Percentiles rank a stretch among this genome's conserved stretches.
Evolutionary conservation across 495 filamentous ascomycete species (phyloP).

Genomic region (Lasiosphaeria miniovina): DNA sequence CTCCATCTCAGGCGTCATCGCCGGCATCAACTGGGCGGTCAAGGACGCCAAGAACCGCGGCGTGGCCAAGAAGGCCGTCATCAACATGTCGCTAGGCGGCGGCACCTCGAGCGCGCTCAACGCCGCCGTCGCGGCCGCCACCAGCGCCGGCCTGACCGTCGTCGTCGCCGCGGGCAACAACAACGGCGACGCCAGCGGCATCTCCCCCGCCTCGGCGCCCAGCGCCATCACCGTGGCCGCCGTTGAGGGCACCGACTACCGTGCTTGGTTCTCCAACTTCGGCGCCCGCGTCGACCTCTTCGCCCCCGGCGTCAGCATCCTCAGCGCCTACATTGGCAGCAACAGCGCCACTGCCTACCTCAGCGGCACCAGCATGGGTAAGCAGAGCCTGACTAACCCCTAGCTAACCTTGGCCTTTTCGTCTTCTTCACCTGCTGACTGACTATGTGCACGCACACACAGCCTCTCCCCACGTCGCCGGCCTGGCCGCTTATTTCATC

Average conservation of each 20-base stretch:
- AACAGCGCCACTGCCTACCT: slow-evolving; percentile 39
- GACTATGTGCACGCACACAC: too few relatives aligned
- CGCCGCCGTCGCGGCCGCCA: slow-evolving; percentile 46
- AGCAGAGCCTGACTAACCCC: too few relatives aligned
- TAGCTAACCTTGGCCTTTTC: too few relatives aligned
- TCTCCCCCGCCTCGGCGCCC: slow-evolving; percentile 54
- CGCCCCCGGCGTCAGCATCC: slow-evolving; percentile 51
- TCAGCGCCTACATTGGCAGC: slow-evolving; percentile 22
- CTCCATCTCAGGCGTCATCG: slow-evolving; percentile 45
- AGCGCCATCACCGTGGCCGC: slow-evolving; percentile 58
- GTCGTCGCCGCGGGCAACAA: slow-evolving; percentile 56
- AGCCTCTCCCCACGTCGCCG: slow-evolving; percentile 51
- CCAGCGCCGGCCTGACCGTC: slow-evolving; percentile 46
- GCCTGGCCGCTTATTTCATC: slow-evolving; percentile 49
- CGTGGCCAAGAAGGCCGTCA: slow-evolving; percentile 37
- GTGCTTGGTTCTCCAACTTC: slow-evolving; percentile 58
- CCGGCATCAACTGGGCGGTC: slow-evolving; percentile 55
- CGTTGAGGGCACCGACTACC: slow-evolving; percentile 40
- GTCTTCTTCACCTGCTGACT: not conserved
- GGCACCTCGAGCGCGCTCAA: slow-evolving; percentile 51
- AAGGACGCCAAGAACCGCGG: slow-evolving; percentile 42
- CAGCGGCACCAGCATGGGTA: slow-evolving; percentile 47
- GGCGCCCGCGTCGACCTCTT: slow-evolving; percentile 58
- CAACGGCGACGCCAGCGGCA: slow-evolving; percentile 32
- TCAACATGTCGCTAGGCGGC: slow-evolving; percentile 56